A percentile compares a stretch with the other conserved stretches of the same genome.
Conservation (phyloP, 2,329 filamentous ascomycete genomes). For the Xylariaceae sp. region DNA sequence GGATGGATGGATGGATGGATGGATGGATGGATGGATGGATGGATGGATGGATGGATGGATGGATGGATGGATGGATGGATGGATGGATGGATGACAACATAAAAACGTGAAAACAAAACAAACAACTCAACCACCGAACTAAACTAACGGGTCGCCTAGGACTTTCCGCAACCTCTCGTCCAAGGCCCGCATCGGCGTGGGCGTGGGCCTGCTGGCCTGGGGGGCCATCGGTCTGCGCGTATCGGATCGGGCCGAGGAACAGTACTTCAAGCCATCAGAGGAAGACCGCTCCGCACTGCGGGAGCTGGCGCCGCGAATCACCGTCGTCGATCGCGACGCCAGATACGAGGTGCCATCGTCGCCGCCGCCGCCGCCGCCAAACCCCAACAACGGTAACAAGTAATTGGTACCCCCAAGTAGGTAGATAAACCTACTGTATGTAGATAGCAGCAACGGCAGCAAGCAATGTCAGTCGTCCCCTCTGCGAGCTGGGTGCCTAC, state of each 20-base stretch:
- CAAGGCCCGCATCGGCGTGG: constrained; percentile 65
- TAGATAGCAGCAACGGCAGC: too few species aligned
- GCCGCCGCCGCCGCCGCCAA: background rate
- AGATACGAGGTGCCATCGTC: background rate
- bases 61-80: too few species aligned
- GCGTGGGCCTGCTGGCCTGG: constrained; percentile 70
- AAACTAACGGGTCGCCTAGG: constrained; percentile 34
- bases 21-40: too few species aligned
- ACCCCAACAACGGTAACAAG: too few species aligned
- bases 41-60: too few species aligned
- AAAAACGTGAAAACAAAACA: background rate
- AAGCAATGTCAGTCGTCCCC: too few species aligned
- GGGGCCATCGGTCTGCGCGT: constrained; percentile 67
- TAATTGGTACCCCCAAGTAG: too few species aligned
- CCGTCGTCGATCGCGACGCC: constrained; percentile 44
- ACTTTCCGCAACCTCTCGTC: constrained; percentile 67
- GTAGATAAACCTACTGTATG: too few species aligned
- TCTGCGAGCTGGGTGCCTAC: too few species aligned
- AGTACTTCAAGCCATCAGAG: constrained; percentile 64
- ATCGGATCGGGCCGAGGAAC: constrained; percentile 67
- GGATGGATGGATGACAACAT: background rate
- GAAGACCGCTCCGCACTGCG: constrained; percentile 65
- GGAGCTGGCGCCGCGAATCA: constrained; percentile 56
- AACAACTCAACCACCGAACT: background rate
- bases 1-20: too few species aligned